A percentile compares a stretch with the other conserved stretches of the same genome.
phyloP scores from a whole-genome alignment of 1,284 basidiomycete species.

The Boletus sp. region DNA sequence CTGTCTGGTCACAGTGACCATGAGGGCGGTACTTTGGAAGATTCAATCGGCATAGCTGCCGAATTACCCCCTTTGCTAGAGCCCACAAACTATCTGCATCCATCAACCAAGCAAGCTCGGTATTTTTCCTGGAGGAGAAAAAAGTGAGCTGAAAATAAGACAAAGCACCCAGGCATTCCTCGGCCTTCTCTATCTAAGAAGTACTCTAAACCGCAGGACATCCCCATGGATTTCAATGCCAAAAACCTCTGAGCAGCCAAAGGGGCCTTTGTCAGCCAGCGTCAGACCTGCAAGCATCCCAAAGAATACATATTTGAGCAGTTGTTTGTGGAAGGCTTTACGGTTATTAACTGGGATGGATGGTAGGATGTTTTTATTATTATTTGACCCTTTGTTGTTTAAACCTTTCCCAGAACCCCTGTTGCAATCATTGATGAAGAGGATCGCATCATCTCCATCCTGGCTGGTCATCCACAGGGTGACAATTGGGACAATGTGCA shows the following conservation, averaged over 20 bases:
- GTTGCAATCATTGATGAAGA: neutral
- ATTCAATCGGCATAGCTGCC: neutral
- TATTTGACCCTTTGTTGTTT: neutral
- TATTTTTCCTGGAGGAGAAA: neutral
- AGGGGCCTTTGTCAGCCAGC: no score
- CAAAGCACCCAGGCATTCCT: neutral
- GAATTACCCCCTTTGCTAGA: neutral
- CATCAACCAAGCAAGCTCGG: neutral
- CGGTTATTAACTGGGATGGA: neutral
- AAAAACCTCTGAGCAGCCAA: no score
- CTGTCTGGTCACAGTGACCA: neutral
- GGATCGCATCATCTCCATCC: neutral
- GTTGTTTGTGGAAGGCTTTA: neutral
- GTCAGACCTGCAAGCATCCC: no score
- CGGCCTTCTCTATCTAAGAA: neutral
- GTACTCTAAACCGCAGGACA: neutral
- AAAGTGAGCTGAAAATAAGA: neutral
- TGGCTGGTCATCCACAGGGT: neutral
- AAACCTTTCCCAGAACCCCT: neutral
- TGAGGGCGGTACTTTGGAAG: neutral
- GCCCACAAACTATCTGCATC: accelerated
- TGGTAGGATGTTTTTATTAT: neutral
- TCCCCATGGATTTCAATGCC: no score
- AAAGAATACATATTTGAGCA: neutral
- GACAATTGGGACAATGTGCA: neutral